These are phyloP conservation scores for Pseudonitzschia multiseries DNA, from an alignment of 108 stramenopile genomes.

Conservation along the genomic window DNA sequence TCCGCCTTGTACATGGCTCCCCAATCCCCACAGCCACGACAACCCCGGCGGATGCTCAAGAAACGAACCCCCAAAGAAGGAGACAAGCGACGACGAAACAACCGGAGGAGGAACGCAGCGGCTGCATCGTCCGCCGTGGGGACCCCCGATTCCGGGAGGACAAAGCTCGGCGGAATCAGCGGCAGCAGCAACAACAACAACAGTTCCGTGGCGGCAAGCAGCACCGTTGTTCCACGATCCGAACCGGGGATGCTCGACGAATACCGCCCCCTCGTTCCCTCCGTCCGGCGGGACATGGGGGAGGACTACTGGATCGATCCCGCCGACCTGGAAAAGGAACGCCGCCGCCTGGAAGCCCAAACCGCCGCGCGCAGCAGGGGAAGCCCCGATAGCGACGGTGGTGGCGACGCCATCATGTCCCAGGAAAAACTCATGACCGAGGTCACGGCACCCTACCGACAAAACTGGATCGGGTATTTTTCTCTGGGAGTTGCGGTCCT, in stretches of 20 bases:
- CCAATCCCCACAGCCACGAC: slow-evolving; percentile 15
- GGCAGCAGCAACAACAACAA: slow-evolving; percentile 6
- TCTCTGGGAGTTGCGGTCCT: slow-evolving; percentile 67
- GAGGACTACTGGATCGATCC: slow-evolving; percentile 89
- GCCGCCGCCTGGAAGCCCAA: slow-evolving; percentile 44
- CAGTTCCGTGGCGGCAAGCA: slow-evolving; percentile 17
- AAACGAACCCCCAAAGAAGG: slow-evolving; percentile 36
- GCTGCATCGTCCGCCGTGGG: slow-evolving; percentile 18
- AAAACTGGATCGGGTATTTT: slow-evolving; percentile 87
- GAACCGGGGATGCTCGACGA: slow-evolving; percentile 46
- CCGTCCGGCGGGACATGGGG: slow-evolving; percentile 60
- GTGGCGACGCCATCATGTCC: slow-evolving; percentile 31
- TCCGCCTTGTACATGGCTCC: neutral
- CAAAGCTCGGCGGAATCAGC: neutral
- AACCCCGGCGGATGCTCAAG: slow-evolving; percentile 57
- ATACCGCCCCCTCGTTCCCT: slow-evolving; percentile 58
- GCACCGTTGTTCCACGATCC: neutral
- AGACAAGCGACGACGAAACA: neutral
- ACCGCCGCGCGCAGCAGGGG: neutral
- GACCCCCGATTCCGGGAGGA: slow-evolving; percentile 15
- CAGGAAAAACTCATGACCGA: slow-evolving; percentile 68
- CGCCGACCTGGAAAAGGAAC: slow-evolving; percentile 52
- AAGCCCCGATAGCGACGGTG: neutral
- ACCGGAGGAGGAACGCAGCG: slow-evolving; percentile 27
- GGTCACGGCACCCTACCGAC: slow-evolving; percentile 77